Base-by-base conservation (phyloP, 805 yeast genomes). In the Cyberlindnera petersonii region DNA sequence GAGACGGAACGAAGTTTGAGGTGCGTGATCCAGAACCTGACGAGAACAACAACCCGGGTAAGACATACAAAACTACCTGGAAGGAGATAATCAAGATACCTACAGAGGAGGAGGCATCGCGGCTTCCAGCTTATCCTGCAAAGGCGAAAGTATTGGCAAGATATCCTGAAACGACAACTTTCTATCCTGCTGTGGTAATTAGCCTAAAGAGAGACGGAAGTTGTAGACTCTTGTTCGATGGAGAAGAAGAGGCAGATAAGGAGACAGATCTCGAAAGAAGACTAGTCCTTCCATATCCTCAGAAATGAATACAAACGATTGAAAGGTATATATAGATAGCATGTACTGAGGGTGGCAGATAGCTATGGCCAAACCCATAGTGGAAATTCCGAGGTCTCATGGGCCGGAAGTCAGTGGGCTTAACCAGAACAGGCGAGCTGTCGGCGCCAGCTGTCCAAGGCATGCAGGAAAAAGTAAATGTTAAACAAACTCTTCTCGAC, bases 21-120 rank as follows among this genome's bases (percentile, higher is more conserved):
- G 89, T 93, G n/a, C 77, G 86, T 51, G 98, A 93, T 60, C 96
- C 98, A 0, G 98, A 93, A 55, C 98, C 98, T 0, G 98, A 93
- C 55, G 98, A 91, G 53, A 74, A 79, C 50, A 86, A 84, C 46
- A 86, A 89, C 41, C 84, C 89, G 4, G 96, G 96, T 3, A 91
- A 82, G 52, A 69, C 84, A 1, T 93, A 82, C 64, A 83, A 81
- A 52, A 88, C 96, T 9, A 80, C 75, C 16, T 78, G 85, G 72
- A 82, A 82, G 54, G 98, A 93, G 48, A 63, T 86, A 4, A 71
- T 86, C 17, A 64, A 84, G 26, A 82, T 93, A 30, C 86, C 94
- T 0, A 73, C 81, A 2, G 52, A 56, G 3, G 64, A 61, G 2
- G 73, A 67, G 9, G 70, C 67, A 1, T 47, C 63, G 42, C 54